These are phyloP conservation scores for Entonaema liquescens DNA, from an alignment of 495 filamentous ascomycete genomes.

Conservation along the genomic window DNA sequence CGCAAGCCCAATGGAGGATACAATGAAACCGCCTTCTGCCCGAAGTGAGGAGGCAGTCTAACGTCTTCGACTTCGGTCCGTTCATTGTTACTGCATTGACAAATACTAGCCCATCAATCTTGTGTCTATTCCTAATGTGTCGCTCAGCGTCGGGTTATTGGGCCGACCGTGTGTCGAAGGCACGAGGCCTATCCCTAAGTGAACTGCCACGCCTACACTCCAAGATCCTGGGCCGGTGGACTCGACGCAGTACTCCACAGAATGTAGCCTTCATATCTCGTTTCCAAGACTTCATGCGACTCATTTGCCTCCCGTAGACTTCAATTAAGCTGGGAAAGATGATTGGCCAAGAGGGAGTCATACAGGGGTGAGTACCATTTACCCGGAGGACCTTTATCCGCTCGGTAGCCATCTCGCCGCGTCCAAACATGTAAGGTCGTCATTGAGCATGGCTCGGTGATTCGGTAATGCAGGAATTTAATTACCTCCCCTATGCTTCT, in stretches of 20 bases:
- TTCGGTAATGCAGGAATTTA: constrained; percentile 14
- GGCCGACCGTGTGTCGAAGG: neutral
- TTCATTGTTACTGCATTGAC: constrained; percentile 10
- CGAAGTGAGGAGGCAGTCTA: constrained; percentile 5
- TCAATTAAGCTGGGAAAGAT: constrained; percentile 3
- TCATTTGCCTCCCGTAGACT: constrained; percentile 6
- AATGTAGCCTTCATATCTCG: neutral
- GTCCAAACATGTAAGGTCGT: constrained; percentile 33
- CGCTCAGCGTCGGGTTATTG: neutral
- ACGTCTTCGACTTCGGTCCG: constrained; percentile 1
- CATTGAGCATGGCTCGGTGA: constrained; percentile 19
- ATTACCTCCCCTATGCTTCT: constrained; percentile 7
- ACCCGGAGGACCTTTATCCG: constrained; percentile 38
- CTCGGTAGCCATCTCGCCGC: constrained; percentile 39
- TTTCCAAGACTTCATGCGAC: neutral
- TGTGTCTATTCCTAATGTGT: neutral
- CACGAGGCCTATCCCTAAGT: neutral
- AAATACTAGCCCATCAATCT: constrained; percentile 12
- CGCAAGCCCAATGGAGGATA: neutral
- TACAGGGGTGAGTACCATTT: constrained; percentile 18
- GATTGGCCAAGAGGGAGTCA: constrained; percentile 19
- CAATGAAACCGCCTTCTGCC: constrained; percentile 12
- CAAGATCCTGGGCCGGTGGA: constrained; percentile 8
- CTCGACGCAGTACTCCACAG: constrained; percentile 8
- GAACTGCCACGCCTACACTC: neutral